Evolutionary conservation across 1,139 yeast species (phyloP).

Genomic region (Blastobotrys raffinosifermentans): DNA sequence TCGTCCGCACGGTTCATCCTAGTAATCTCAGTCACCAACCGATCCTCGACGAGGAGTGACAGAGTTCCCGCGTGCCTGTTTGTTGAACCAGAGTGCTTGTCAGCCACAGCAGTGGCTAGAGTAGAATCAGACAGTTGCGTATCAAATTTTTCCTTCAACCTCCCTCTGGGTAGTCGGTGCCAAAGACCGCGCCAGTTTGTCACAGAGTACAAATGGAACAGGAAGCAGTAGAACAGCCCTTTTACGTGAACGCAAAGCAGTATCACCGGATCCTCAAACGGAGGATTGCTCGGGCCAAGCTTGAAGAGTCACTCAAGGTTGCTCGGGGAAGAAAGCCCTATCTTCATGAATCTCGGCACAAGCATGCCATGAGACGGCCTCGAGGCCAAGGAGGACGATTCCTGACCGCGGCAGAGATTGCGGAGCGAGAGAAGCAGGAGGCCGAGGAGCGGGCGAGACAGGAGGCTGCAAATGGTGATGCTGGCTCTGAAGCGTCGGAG

Average conservation of each 20-base stretch:
- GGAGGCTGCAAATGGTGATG: background rate
- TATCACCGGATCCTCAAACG: conserved; percentile 91
- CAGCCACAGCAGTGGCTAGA: too few species aligned
- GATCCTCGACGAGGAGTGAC: too few species aligned
- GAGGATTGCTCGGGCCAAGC: conserved; percentile 85
- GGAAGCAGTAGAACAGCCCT: conserved; percentile 69
- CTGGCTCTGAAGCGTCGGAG: conserved; percentile 1
- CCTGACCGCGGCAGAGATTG: conserved; percentile 93
- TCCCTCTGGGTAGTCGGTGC: too few species aligned
- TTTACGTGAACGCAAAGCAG: conserved; percentile 96
- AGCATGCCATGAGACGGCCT: conserved; percentile 98
- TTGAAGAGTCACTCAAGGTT: conserved; percentile 81
- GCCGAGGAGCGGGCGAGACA: conserved; percentile 20
- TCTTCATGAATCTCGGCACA: conserved; percentile 93
- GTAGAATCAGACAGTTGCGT: too few species aligned
- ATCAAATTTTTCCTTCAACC: too few species aligned
- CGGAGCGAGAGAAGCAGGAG: conserved; percentile 64
- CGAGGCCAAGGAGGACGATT: conserved; percentile 98
- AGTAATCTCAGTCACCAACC: too few species aligned
- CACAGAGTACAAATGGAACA: conserved; percentile 4
- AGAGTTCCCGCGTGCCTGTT: too few species aligned
- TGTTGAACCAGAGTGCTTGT: too few species aligned
- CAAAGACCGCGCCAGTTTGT: too few species aligned
- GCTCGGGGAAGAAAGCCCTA: conserved; percentile 93
- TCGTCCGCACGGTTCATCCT: too few species aligned